phyloP scores from a whole-genome alignment of 257 asterid species.

The Perilla frutescens region DNA sequence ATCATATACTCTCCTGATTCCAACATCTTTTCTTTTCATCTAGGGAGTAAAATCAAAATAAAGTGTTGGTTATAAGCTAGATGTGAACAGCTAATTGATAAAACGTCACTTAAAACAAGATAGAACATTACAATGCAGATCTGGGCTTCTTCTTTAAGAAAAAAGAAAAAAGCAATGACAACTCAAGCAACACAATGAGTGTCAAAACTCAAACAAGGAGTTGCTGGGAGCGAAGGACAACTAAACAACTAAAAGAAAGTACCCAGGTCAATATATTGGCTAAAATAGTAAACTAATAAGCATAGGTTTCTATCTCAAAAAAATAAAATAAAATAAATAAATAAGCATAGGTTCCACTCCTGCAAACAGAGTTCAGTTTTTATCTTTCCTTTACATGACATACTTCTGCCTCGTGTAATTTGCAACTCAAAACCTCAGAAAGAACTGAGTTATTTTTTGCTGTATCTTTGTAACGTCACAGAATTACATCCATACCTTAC shows the following conservation, averaged over 20 bases:
- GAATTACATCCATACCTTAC: slow-evolving; percentile 64
- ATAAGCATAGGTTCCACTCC: background rate
- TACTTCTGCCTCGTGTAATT: slow-evolving; percentile 28
- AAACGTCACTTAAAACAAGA: slow-evolving; percentile 33
- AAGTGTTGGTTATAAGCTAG: slow-evolving; percentile 30
- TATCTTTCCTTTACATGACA: slow-evolving; percentile 22
- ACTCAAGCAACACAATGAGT: background rate
- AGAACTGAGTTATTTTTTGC: background rate
- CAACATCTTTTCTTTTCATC: slow-evolving; percentile 95
- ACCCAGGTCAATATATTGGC: slow-evolving; percentile 13
- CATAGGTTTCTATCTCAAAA: background rate
- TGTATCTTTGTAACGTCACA: slow-evolving; percentile 10
- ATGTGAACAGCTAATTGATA: slow-evolving; percentile 33
- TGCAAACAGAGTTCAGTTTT: slow-evolving; percentile 28
- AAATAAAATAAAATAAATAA: no score
- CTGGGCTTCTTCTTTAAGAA: background rate
- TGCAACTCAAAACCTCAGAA: slow-evolving; percentile 26
- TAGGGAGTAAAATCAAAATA: slow-evolving; percentile 41
- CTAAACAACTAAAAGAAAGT: slow-evolving; percentile 4
- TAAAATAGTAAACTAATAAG: slow-evolving; percentile 1
- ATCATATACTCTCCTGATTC: slow-evolving; percentile 78
- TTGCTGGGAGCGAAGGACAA: slow-evolving; percentile 1
- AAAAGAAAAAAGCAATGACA: background rate
- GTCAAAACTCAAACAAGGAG: background rate
- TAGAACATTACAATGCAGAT: background rate